Percentiles rank a stretch among this genome's conserved stretches.
phyloP scores from a whole-genome alignment of 2,329 filamentous ascomycete species.

The Talaromyces sp. region DNA sequence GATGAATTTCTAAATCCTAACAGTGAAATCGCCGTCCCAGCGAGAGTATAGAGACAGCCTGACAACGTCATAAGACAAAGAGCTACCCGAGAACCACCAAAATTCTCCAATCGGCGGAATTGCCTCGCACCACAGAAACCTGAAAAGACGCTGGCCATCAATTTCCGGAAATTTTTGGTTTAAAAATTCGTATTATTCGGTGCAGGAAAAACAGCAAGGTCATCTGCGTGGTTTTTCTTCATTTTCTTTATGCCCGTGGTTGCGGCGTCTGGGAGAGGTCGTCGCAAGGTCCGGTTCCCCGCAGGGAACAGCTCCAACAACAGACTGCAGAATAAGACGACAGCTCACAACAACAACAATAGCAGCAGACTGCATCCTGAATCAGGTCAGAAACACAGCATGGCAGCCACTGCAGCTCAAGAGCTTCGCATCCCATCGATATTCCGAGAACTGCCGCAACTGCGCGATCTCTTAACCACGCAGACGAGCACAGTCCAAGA shows the following conservation, averaged over 20 bases:
- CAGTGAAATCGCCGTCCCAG: too few relatives aligned
- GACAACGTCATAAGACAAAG: neutral
- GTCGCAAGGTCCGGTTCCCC: slow-evolving; percentile 37
- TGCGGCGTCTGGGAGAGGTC: slow-evolving; percentile 28
- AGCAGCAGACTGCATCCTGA: slow-evolving; percentile 15
- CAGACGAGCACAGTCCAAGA: slow-evolving; percentile 65
- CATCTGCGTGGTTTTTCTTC: neutral
- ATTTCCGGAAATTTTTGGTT: neutral
- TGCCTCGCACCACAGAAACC: neutral
- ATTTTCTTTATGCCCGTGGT: slow-evolving; percentile 28
- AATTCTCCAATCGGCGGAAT: neutral
- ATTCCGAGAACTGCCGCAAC: slow-evolving; percentile 49
- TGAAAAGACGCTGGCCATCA: neutral
- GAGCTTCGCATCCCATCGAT: slow-evolving; percentile 25
- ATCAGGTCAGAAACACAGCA: neutral
- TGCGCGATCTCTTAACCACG: slow-evolving; percentile 64
- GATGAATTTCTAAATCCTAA: too few relatives aligned
- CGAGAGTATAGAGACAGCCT: too few relatives aligned
- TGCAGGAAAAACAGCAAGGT: neutral
- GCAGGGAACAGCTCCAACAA: slow-evolving; percentile 16
- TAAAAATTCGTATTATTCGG: too few relatives aligned
- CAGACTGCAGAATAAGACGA: slow-evolving; percentile 11
- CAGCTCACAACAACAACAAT: slow-evolving; percentile 11
- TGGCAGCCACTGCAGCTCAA: neutral
- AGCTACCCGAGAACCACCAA: neutral